Percentiles rank a stretch among this genome's conserved stretches.
Conservation (phyloP, 1,139 yeast species). For the Kodamaea fungicola region DNA sequence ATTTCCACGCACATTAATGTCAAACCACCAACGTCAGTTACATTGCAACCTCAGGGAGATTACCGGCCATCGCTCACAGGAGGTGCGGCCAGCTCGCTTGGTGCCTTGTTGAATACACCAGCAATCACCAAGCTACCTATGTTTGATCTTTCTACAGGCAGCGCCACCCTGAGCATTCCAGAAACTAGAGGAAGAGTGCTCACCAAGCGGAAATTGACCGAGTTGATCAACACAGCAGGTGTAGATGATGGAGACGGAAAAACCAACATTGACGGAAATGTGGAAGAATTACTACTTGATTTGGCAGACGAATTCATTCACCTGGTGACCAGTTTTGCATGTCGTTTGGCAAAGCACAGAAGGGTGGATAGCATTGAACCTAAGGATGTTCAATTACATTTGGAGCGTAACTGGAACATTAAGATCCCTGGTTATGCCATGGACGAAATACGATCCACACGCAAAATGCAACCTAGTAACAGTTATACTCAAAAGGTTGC, state of each 20-base stretch:
- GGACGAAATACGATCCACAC: slow-evolving; percentile 82
- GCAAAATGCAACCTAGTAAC: slow-evolving; percentile 76
- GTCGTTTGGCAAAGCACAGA: slow-evolving; percentile 91
- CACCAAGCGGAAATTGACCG: slow-evolving; percentile 84
- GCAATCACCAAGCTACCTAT: slow-evolving; percentile 73
- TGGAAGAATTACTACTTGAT: slow-evolving; percentile 84
- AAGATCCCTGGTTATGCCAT: slow-evolving; percentile 89
- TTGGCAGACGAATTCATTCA: slow-evolving; percentile 94
- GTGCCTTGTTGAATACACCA: slow-evolving; percentile 68
- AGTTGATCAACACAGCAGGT: slow-evolving; percentile 77
- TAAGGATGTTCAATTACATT: slow-evolving; percentile 84
- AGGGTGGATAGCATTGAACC: slow-evolving; percentile 86
- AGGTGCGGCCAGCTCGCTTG: slow-evolving; percentile 68
- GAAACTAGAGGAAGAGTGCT: slow-evolving; percentile 72
- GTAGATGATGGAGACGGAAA: slow-evolving; percentile 86
- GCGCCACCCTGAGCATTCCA: slow-evolving; percentile 33
- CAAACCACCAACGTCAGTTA: slow-evolving; percentile 59
- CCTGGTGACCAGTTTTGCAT: slow-evolving; percentile 87
- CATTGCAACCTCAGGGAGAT: slow-evolving; percentile 46
- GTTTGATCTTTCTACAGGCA: slow-evolving; percentile 61
- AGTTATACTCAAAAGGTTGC: slow-evolving; percentile 42
- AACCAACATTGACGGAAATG: slow-evolving; percentile 92
- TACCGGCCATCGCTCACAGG: slow-evolving; percentile 81
- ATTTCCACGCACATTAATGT: slow-evolving; percentile 68
- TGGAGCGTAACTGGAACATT: slow-evolving; percentile 94